Conservation (phyloP, 345 rosid species). For the Citrus glauca region DNA sequence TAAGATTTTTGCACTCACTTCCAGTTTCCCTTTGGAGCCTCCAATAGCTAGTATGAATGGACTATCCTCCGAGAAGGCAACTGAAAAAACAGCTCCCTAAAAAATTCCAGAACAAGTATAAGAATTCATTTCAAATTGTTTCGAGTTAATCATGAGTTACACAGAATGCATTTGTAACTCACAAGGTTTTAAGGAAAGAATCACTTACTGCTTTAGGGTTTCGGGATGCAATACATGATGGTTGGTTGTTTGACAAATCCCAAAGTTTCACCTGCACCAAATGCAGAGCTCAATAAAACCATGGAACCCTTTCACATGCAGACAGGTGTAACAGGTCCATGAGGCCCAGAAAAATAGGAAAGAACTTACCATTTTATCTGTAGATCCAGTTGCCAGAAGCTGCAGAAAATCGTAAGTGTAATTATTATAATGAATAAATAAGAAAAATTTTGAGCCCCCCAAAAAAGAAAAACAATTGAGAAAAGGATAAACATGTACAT, state of each 20-base stretch:
- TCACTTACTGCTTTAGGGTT: conserved; percentile 67
- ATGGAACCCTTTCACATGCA: background rate
- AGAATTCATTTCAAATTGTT: background rate
- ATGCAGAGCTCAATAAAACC: conserved; percentile 8
- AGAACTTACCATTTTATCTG: conserved; percentile 44
- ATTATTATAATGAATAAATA: background rate
- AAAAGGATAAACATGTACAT: conserved; percentile 25
- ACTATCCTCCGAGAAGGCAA: conserved; percentile 68
- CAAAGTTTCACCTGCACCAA: conserved; percentile 65
- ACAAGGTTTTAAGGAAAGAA: background rate
- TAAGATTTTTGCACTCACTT: conserved; percentile 43
- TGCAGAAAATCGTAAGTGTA: conserved; percentile 15
- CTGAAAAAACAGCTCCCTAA: conserved; percentile 80
- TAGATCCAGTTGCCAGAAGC: conserved; percentile 57
- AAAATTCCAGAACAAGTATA: conserved; percentile 5
- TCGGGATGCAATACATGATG: conserved; percentile 61
- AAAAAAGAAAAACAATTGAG: background rate
- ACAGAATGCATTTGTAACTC: background rate
- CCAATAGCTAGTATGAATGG: conserved; percentile 89
- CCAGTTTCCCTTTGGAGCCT: conserved; percentile 83
- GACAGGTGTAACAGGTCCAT: background rate
- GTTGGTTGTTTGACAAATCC: conserved; percentile 81
- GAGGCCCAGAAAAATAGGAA: background rate
- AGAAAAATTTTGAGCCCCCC: background rate
- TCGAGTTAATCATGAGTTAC: background rate